Base-by-base conservation (phyloP, 2,329 filamentous ascomycete species). In the Lachnellula cervina region DNA sequence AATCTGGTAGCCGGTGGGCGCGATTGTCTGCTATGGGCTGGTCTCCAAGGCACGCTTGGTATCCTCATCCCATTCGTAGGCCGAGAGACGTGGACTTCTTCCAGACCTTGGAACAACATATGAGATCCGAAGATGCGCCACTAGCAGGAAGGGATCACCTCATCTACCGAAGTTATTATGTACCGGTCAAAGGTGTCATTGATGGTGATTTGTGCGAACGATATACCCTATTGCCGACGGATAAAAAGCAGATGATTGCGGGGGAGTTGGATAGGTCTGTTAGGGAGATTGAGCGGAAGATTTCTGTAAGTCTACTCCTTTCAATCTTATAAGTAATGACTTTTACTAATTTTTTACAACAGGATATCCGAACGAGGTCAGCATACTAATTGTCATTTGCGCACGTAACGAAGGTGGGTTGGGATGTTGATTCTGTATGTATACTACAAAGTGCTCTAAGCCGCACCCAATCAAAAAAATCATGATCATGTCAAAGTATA, bases 191-290 rank as follows among this genome's bases (percentile, higher is more conserved):
- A 79, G 92, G 92, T 8, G 86, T 95, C 28, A 96, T 99, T 66
- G 94, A 99, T 72, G 94, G 94, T 28, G 94, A 99, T 74, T 77
- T 99, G 42, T 96, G 94, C 67, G 94, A 99, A 77, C 83, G 91
- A 64, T 99, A 90, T 73, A 83, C 90, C 56, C 75, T 94, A 57
- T 77, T 99, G 58, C 81, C 88, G 25, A 88, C 86, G 64, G 93
- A 97, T 67, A 92, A 90, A 77, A 96, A 97, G 79, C 86, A 90
- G 73, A 91, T 92, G 83, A 96, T 99, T 76, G 93, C 93, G 2
- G 91, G 82, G 50, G 93, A 97, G 73, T 73, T 97, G 64, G 94
- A 97, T 73, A 86, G 94, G 56, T 93, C 89, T 43, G 86, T 97
- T 54, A 77, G 90, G 65, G 90, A 97, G 74, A 94, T 99, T 68